A percentile compares a stretch with the other conserved stretches of the same genome.
Evolutionary conservation across 2,329 filamentous ascomycete genomes (phyloP).

Genomic region (Thermoascus crustaceus): DNA sequence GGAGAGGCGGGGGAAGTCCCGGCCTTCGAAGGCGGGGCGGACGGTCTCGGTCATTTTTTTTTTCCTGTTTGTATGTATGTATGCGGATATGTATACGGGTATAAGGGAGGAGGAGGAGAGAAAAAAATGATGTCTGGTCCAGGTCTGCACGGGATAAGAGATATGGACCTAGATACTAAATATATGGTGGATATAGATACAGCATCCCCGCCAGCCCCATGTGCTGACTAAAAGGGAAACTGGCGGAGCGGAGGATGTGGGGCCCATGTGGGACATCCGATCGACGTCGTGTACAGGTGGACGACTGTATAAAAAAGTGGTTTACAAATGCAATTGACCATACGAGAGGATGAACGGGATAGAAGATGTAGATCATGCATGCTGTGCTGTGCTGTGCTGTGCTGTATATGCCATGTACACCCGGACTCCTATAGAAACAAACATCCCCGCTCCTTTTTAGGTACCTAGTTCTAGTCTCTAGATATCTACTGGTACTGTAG

Average conservation of each 20-base stretch:
- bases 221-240: background rate
- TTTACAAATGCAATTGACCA: too few relatives aligned
- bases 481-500: too few relatives aligned
- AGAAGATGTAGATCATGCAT: background rate
- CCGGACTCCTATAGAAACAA: too few relatives aligned
- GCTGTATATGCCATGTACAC: too few relatives aligned
- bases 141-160: background rate
- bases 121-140: background rate
- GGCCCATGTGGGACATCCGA: constrained; percentile 7
- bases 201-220: too few relatives aligned
- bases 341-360: too few relatives aligned
- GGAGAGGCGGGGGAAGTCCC: constrained; percentile 35
- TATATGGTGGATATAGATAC: background rate
- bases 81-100: background rate
- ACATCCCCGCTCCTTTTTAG: too few relatives aligned
- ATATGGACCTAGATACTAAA: background rate
- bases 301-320: too few relatives aligned
- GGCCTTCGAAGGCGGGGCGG: constrained; percentile 29
- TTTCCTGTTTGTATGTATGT: background rate
- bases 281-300: too few relatives aligned
- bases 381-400: too few relatives aligned
- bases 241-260: constrained; percentile 6
- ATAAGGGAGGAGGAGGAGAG: background rate
- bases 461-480: too few relatives aligned
- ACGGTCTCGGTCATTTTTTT: constrained; percentile 24